Evolutionary conservation across 306 rosid species (phyloP), one percentile per base, ranked within the genome.

Genomic region (Astragalus membranaceus): DNA sequence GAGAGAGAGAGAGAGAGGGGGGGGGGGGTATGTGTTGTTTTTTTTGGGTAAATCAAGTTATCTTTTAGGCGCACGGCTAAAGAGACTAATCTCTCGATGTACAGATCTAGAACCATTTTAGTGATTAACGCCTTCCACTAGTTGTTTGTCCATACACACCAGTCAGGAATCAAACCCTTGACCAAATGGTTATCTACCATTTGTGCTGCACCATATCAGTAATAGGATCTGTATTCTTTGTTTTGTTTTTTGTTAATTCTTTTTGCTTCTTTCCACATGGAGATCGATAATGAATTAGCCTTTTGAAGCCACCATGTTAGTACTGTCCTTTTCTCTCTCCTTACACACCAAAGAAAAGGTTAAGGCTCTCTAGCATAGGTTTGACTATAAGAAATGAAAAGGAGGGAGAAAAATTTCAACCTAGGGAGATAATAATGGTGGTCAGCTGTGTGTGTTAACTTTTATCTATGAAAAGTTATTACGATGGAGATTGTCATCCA

Each of bases 231-330:
- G 26, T 44, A 20, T 30, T 14, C 46, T 6, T 49, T 49, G 6
- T 56, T 48, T 26, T 2, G 52, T 29, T 70, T 59, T 33, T 14
- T 13, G n/a, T n/a, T n/a, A n/a, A n/a, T n/a, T n/a, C n/a, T n/a
- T n/a, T n/a, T n/a, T n/a, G n/a, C n/a, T 80, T 74, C 69, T 71
- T 64, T 82, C 74, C 74, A 60, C 79, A 79, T 73, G 79, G 64
- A 29, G 59, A n/a, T n/a, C n/a, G n/a, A 69, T 70, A 70, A 60
- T 70, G 62, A 70, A 68, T 70, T 56, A 81, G 61, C 80, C 58
- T 54, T 60, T 71, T 70, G 82, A 76, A 78, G 78, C 75, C 36
- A 80, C 76, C 75, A 66, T 72, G 81, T 49, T 57, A 53, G 13
- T 9, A 70, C 29, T 67, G 54, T 29, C 78, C 14, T 61, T 70